Evolutionary conservation across 805 yeast species (phyloP).

Genomic region (Kodamaea lidongshanica): DNA sequence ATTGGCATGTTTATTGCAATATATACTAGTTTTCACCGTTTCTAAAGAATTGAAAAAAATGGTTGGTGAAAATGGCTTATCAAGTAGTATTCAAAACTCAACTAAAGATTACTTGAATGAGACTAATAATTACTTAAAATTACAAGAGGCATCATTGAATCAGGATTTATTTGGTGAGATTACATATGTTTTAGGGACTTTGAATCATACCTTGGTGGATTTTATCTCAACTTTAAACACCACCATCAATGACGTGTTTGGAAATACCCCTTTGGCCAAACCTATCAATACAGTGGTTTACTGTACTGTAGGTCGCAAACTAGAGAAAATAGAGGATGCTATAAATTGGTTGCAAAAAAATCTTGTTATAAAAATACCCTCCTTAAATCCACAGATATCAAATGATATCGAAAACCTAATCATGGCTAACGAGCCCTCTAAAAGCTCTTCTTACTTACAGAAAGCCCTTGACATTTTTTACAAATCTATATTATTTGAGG

Average conservation of each 20-base stretch:
- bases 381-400: constrained; percentile 4
- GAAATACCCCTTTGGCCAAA: constrained; percentile 56
- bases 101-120: constrained; percentile 7
- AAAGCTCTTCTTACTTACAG: constrained; percentile 3
- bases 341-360: constrained; percentile 71
- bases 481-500: too few relatives aligned
- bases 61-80: not conserved
- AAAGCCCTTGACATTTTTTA: constrained; percentile 6
- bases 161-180: constrained; percentile 62
- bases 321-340: constrained; percentile 61
- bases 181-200: constrained; percentile 45
- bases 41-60: constrained; percentile 1
- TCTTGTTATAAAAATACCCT: constrained; percentile 54
- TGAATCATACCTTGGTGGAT: constrained; percentile 54
- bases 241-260: constrained; percentile 55
- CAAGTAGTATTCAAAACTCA: constrained; percentile 3
- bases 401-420: constrained; percentile 3
- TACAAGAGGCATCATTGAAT: constrained; percentile 51
- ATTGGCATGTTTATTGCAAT: constrained; percentile 49
- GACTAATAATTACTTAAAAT: constrained; percentile 49
- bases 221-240: constrained; percentile 56
- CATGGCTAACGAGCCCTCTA: not conserved
- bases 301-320: constrained; percentile 74
- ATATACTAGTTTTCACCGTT: constrained; percentile 33
- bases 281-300: constrained; percentile 66